A percentile compares a stretch with the other conserved stretches of the same genome.
These are phyloP conservation scores for Tolypocladium ophioglossoides DNA, from an alignment of 2,329 filamentous ascomycete species.

Conservation along the genomic window DNA sequence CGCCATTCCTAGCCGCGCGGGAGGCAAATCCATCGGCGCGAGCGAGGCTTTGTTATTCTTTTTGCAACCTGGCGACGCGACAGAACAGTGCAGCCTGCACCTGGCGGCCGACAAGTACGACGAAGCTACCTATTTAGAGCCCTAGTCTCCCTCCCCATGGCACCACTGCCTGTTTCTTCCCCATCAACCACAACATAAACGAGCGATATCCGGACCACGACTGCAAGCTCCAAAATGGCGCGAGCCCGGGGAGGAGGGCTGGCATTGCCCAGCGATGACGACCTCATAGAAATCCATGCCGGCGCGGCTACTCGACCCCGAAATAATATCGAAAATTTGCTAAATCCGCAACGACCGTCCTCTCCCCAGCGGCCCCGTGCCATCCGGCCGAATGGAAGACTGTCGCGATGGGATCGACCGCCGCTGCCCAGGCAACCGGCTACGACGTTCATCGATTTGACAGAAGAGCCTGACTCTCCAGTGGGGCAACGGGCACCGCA, in stretches of 20 bases:
- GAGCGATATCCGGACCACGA: background rate
- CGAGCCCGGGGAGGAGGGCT: constrained; percentile 5
- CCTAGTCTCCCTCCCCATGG: background rate
- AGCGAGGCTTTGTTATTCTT: background rate
- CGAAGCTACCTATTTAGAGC: background rate
- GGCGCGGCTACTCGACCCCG: constrained; percentile 1
- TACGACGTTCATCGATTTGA: constrained; percentile 36
- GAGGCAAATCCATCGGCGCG: background rate
- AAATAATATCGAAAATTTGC: constrained; percentile 4
- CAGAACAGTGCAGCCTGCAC: background rate
- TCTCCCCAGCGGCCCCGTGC: background rate
- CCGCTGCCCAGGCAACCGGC: background rate
- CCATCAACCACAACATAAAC: background rate
- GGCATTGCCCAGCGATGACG: constrained; percentile 16
- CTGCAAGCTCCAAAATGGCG: constrained; percentile 6
- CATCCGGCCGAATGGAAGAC: background rate
- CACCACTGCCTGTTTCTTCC: background rate
- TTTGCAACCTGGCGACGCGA: background rate
- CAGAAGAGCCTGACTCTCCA: constrained; percentile 38
- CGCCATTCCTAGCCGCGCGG: background rate
- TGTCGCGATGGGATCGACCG: background rate
- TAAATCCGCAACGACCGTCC: constrained; percentile 2
- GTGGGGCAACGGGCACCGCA: constrained; percentile 22
- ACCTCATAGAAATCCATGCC: constrained; percentile 22
- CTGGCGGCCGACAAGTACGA: background rate